Percentiles rank a stretch among this genome's conserved stretches.
Evolutionary conservation across 257 asterid species (phyloP).

Genomic region (Linderniella brevidens): DNA sequence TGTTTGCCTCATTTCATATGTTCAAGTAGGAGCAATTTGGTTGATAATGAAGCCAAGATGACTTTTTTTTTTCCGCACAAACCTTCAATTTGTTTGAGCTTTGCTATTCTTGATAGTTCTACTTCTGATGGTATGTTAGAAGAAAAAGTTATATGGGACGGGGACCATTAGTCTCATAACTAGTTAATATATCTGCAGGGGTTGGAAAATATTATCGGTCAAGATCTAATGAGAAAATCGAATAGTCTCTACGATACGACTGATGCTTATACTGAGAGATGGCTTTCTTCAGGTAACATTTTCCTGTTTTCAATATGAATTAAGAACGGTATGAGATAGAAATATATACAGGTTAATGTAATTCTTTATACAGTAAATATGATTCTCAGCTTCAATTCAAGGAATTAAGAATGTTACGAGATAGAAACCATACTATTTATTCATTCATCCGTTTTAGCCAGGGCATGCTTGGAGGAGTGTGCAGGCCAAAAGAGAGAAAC

Average conservation of each 20-base stretch:
- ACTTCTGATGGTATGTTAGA: too few relatives aligned
- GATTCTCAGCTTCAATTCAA: neutral
- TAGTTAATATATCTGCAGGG: conserved; percentile 40
- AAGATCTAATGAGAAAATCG: conserved; percentile 44
- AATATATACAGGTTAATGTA: neutral
- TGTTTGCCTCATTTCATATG: neutral
- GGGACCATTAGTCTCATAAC: conserved; percentile 1
- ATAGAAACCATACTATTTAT: neutral
- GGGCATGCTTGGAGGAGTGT: conserved; percentile 74
- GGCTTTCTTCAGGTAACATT: conserved; percentile 78
- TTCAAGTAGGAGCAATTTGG: too few relatives aligned
- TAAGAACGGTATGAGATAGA: too few relatives aligned
- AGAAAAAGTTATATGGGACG: neutral
- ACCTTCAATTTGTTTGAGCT: too few relatives aligned
- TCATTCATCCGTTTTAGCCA: conserved; percentile 29
- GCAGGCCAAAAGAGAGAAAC: conserved; percentile 29
- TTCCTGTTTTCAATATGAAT: neutral
- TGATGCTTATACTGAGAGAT: conserved; percentile 65
- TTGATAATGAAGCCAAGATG: too few relatives aligned
- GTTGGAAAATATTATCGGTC: conserved; percentile 32
- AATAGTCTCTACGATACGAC: conserved; percentile 55
- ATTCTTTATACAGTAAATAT: neutral
- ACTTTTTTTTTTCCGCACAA: too few relatives aligned
- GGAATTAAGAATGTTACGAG: too few relatives aligned
- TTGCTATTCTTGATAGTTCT: too few relatives aligned